phyloP scores from a whole-genome alignment of 768 basidiomycete species.

The Lactarius evosmus region DNA sequence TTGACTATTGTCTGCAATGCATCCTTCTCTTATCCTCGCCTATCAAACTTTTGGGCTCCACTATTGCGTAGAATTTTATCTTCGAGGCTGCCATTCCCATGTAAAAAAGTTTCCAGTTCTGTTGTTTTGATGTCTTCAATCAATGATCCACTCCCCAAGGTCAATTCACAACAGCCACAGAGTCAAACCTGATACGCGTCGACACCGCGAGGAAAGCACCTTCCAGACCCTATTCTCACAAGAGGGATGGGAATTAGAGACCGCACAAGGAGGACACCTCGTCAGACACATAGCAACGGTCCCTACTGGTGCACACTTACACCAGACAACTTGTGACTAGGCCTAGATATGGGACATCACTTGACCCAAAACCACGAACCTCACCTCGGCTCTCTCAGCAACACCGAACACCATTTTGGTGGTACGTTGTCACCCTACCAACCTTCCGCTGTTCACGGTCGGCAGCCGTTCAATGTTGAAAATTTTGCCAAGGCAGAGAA shows the following conservation, averaged over 20 bases:
- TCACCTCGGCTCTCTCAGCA: constrained; percentile 36
- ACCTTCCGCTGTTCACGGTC: no score
- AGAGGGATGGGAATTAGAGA: constrained; percentile 47
- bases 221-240: constrained; percentile 45
- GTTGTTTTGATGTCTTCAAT: constrained; percentile 11
- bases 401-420: constrained; percentile 25
- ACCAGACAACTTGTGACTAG: constrained; percentile 5
- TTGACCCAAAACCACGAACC: constrained; percentile 43
- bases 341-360: constrained; percentile 14
- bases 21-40: no score
- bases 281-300: not conserved
- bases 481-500: no score
- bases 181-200: constrained; percentile 32
- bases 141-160: constrained; percentile 15
- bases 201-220: constrained; percentile 32
- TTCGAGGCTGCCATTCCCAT: not conserved
- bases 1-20: no score
- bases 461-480: no score
- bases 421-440: constrained; percentile 69
- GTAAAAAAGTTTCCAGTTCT: not conserved
- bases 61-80: not conserved
- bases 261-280: constrained; percentile 36
- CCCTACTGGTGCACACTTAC: not conserved
- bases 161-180: constrained; percentile 20
- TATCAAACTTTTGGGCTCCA: no score